phyloP scores from a whole-genome alignment of 352 stramenopile genomes.

The Phytophthora pseudosyringae region DNA sequence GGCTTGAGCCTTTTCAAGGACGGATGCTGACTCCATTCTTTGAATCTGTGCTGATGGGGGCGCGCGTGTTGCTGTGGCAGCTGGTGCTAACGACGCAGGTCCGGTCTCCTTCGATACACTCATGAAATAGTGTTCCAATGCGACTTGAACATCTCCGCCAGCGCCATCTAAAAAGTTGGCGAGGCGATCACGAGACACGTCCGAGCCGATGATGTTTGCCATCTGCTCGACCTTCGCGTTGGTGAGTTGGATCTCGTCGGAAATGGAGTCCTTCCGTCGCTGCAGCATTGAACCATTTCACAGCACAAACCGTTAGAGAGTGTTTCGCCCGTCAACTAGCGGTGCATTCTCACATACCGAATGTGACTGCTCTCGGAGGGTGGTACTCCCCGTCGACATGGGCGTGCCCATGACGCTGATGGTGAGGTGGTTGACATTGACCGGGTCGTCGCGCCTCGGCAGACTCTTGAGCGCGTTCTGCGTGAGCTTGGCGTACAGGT shows the following conservation, averaged over 20 bases:
- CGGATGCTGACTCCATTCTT: conserved; percentile 17
- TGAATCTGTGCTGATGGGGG: conserved; percentile 17
- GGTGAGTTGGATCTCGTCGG: conserved; percentile 69
- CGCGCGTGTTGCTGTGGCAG: conserved; percentile 5
- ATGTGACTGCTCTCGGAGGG: conserved; percentile 32
- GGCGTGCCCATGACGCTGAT: conserved; percentile 71
- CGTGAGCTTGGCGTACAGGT: conserved; percentile 85
- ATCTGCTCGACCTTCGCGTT: conserved; percentile 90
- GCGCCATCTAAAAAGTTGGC: conserved; percentile 82
- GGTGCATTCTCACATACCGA: conserved; percentile 24
- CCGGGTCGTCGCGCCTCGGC: conserved; percentile 54
- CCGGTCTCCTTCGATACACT: conserved; percentile 58
- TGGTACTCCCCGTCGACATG: conserved; percentile 30
- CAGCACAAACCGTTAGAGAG: background rate
- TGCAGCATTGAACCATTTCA: conserved; percentile 21
- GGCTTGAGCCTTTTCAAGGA: conserved; percentile 38
- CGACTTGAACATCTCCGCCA: conserved; percentile 82
- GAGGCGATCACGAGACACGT: conserved; percentile 75
- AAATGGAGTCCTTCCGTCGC: conserved; percentile 58
- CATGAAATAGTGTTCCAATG: conserved; percentile 92
- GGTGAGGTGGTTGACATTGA: conserved; percentile 68
- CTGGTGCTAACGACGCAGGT: conserved; percentile 1
- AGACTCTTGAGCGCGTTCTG: conserved; percentile 78
- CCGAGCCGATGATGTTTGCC: conserved; percentile 74
- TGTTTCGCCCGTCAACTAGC: background rate